Evolutionary conservation across 345 rosid species (phyloP).

Genomic region (Populus pruinosa): DNA sequence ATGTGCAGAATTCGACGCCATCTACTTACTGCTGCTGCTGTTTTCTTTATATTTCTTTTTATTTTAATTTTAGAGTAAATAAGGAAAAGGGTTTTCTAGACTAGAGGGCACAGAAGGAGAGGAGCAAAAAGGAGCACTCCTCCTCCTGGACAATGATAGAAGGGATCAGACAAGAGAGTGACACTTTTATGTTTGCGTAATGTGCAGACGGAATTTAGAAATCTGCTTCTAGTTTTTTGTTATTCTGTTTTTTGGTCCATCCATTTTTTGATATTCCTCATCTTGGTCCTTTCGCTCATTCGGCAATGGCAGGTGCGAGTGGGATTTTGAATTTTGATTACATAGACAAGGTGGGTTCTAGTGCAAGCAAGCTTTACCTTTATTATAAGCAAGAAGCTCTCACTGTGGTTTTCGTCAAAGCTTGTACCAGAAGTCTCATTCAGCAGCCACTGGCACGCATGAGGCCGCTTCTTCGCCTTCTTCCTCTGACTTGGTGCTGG

Average conservation of each 20-base stretch:
- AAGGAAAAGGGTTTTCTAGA: background rate
- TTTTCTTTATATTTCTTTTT: background rate
- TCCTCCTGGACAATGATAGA: background rate
- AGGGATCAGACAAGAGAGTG: background rate
- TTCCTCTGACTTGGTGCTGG: too few species aligned
- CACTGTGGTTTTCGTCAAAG: too few species aligned
- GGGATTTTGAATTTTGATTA: too few species aligned
- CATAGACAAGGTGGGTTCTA: too few species aligned
- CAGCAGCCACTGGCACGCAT: too few species aligned
- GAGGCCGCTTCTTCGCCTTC: too few species aligned
- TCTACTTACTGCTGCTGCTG: background rate
- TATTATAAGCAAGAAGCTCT: too few species aligned
- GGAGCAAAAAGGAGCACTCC: background rate
- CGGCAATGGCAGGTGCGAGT: too few species aligned
- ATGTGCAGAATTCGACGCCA: slow-evolving; percentile 70
- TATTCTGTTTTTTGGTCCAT: background rate
- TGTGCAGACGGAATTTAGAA: background rate
- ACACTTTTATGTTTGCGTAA: background rate
- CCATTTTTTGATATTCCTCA: background rate
- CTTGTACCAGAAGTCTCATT: too few species aligned
- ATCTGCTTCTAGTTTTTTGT: background rate
- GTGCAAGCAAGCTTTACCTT: too few species aligned
- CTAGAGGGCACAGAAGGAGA: background rate
- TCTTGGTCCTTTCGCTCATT: background rate
- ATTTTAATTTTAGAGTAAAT: background rate